phyloP scores from a whole-genome alignment of 495 filamentous ascomycete genomes.

The Paragyromitra xinjiangensis region DNA sequence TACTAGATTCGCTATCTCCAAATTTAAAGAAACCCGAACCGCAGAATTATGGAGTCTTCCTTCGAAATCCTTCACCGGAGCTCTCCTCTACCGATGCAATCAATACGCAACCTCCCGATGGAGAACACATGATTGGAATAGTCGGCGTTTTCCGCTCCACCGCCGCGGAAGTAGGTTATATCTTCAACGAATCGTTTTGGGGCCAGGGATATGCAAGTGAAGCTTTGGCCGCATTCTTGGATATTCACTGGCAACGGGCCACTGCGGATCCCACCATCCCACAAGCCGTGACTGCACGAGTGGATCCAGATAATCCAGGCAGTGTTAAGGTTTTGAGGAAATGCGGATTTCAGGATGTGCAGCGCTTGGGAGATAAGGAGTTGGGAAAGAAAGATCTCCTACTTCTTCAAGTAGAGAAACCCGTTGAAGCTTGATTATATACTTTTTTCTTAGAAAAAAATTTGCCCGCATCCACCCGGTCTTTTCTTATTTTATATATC shows the following conservation, averaged over 20 bases:
- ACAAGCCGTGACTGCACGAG: constrained; percentile 6
- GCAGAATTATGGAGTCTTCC: constrained; percentile 32
- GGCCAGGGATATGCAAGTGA: constrained; percentile 34
- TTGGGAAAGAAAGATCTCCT: constrained; percentile 16
- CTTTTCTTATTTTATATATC: not conserved
- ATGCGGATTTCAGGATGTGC: constrained; percentile 23
- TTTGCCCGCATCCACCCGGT: not conserved
- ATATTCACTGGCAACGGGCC: constrained; percentile 13
- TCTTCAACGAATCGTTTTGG: constrained; percentile 35
- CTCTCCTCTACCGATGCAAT: not conserved
- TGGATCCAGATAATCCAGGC: constrained; percentile 6
- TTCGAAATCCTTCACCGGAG: not conserved
- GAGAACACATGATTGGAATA: constrained; percentile 25
- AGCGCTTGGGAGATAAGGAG: not conserved
- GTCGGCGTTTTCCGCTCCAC: constrained; percentile 26
- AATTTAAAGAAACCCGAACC: constrained; percentile 3
- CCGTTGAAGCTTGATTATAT: not conserved
- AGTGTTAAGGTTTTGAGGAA: constrained; percentile 36
- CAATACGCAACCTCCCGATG: not conserved
- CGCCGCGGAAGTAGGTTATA: constrained; percentile 19
- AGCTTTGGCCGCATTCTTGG: constrained; percentile 10
- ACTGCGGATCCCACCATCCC: not conserved
- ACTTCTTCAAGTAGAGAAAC: constrained; percentile 7
- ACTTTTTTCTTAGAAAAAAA: not conserved
- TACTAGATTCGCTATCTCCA: constrained; percentile 3